Conservation (phyloP, 78 protist species). For the Guillardia theta region DNA sequence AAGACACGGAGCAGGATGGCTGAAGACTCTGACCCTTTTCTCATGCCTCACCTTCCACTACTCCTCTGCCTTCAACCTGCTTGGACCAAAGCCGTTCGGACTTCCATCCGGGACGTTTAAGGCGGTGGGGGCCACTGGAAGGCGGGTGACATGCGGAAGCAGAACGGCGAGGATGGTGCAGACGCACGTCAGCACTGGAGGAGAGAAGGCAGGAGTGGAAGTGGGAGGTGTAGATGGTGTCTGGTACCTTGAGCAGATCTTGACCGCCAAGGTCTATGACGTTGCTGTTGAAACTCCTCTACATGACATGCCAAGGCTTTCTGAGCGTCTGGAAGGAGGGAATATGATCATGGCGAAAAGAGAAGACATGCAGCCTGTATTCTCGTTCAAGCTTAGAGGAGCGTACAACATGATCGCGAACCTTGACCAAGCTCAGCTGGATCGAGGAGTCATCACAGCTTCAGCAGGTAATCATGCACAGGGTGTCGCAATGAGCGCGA, state of each 20-base stretch:
- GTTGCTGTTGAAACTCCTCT: conserved; percentile 46
- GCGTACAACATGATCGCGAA: conserved; percentile 76
- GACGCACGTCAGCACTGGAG: too few species aligned
- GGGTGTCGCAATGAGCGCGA: conserved; percentile 74
- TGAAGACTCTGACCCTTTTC: too few species aligned
- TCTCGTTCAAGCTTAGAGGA: conserved; percentile 74
- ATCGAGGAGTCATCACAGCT: conserved; percentile 57
- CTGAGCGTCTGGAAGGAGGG: not conserved
- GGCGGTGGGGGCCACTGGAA: too few species aligned
- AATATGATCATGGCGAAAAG: conserved; percentile 33
- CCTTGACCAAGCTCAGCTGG: not conserved
- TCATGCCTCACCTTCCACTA: too few species aligned
- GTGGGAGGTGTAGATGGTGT: not conserved
- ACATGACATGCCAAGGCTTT: not conserved
- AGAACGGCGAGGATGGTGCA: too few species aligned
- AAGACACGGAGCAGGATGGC: too few species aligned
- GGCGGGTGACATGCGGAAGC: too few species aligned
- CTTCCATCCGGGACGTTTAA: too few species aligned
- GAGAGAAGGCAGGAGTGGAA: too few species aligned
- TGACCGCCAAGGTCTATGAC: conserved; percentile 56
- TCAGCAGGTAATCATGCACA: conserved; percentile 86
- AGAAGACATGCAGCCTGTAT: conserved; percentile 69
- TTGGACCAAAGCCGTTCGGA: too few species aligned
- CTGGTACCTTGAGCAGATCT: conserved; percentile 53
- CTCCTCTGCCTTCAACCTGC: too few species aligned